Base-by-base conservation (phyloP, 202 grass and related monocot species). In the Saccharum hybrid region DNA sequence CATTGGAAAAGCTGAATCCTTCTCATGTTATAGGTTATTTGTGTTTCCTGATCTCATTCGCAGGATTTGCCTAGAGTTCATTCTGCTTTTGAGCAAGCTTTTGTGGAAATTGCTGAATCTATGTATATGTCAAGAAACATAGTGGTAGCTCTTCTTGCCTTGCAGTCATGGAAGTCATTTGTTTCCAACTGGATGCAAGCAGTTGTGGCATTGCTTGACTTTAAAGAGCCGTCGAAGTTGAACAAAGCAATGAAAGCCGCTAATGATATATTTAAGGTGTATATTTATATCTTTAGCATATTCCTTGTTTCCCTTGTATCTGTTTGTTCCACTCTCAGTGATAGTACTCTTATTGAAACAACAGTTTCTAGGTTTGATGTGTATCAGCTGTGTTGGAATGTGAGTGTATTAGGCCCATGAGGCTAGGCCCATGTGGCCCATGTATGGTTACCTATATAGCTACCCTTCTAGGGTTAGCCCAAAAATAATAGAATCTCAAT, bases 91-190 rank as follows among this genome's bases (percentile, higher is more conserved):
- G 92, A 98, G 74, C 92, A 90, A 23, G 92, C 91, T 82, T 83
- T 98, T 39, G 10, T 73, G 64, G 90, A 95, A 57, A 91, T 98
- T 30, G 92, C 87, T 82, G 96, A 95, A 81, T 92, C 92, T 75
- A 84, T 98, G 65, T 87, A 89, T 81, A 65, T 89, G 76, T 89
- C 96, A 70, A 93, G 96, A 92, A 95, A 98, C 74, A 86, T 98
- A 79, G 74, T 75, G 62, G 56, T 98, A 64, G 92, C 90, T 83
- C 64, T 95, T 91, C 82, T 98, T 89, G 88, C 83, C 52, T 49
- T 98, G 87, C 92, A 98, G 85, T 93, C 92, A 65, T 98, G 92
- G 96, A 98, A 91, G 76, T 87, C 89, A 81, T 98, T 98, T 89
- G 68, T 98, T 84, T 81, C 90, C 60, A 82, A 68, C 79, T 95